These are phyloP conservation scores for Pascua guehoae DNA, from an alignment of 1,284 basidiomycete genomes.

Conservation along the genomic window DNA sequence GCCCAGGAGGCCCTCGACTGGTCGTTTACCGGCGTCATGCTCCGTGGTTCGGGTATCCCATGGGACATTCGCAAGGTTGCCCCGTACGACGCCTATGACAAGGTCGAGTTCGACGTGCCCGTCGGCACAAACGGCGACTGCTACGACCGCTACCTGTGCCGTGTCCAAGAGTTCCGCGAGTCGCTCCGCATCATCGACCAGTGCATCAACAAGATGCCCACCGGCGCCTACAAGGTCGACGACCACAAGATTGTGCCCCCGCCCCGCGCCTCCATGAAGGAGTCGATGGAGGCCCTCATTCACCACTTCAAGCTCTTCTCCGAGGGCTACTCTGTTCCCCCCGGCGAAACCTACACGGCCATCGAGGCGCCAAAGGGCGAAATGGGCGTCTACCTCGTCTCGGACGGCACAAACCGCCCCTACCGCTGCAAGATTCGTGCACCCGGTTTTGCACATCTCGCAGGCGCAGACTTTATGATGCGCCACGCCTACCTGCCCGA, in stretches of 20 bases:
- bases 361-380: constrained; percentile 99
- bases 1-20: constrained; percentile 91
- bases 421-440: constrained; percentile 94
- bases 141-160: constrained; percentile 79
- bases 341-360: constrained; percentile 92
- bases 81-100: constrained; percentile 96
- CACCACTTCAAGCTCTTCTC: constrained; percentile 99
- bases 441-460: constrained; percentile 88
- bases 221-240: constrained; percentile 89
- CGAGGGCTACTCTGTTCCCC: constrained; percentile 96
- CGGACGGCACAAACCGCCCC: constrained; percentile 85
- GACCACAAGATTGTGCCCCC: constrained; percentile 98
- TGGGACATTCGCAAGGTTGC: constrained; percentile 93
- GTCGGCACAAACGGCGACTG: constrained; percentile 97
- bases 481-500: constrained; percentile 81
- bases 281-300: constrained; percentile 95
- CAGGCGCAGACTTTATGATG: constrained; percentile 88
- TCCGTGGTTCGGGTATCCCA: constrained; percentile 85
- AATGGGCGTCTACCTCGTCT: constrained; percentile 95
- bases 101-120: constrained; percentile 97
- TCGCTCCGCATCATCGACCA: constrained; percentile 82
- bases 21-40: constrained; percentile 95
- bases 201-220: constrained; percentile 96
- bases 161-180: constrained; percentile 97
- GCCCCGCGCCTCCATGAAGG: constrained; percentile 96